A percentile compares a stretch with the other conserved stretches of the same genome.
Evolutionary conservation across 2,329 filamentous ascomycete genomes (phyloP).

Genomic region (Colletotrichum eleusines): DNA sequence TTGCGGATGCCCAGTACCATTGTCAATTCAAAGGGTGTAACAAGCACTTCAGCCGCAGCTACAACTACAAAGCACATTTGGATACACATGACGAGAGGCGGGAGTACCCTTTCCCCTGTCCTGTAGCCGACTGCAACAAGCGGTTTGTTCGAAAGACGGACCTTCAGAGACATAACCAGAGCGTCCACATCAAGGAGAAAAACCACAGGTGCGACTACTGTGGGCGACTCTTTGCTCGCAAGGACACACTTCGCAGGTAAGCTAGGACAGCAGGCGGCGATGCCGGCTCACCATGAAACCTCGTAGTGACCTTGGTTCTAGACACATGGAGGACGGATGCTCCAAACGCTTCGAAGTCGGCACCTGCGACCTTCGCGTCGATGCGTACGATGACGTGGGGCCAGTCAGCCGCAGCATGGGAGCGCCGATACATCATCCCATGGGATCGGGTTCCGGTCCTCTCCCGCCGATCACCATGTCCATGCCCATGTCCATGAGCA

Average conservation of each 20-base stretch:
- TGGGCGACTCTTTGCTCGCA: slow-evolving; percentile 78
- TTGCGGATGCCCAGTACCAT: slow-evolving; percentile 77
- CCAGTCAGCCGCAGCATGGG: slow-evolving; percentile 38
- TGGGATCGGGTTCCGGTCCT: slow-evolving; percentile 18
- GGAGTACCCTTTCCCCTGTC: slow-evolving; percentile 78
- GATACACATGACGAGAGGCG: slow-evolving; percentile 83
- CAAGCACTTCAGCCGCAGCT: slow-evolving; percentile 83
- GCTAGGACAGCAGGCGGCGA: slow-evolving; percentile 42
- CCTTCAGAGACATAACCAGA: slow-evolving; percentile 71
- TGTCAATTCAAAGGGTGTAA: slow-evolving; percentile 79
- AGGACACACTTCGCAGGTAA: slow-evolving; percentile 85
- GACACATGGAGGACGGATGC: slow-evolving; percentile 83
- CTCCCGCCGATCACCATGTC: slow-evolving; percentile 33
- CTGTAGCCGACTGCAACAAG: slow-evolving; percentile 73
- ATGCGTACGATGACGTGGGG: slow-evolving; percentile 46
- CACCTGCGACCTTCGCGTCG: slow-evolving; percentile 60
- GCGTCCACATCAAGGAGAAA: slow-evolving; percentile 79
- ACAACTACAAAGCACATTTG: slow-evolving; percentile 89
- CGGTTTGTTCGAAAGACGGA: slow-evolving; percentile 88
- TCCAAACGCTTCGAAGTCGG: slow-evolving; percentile 73
- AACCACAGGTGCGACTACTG: slow-evolving; percentile 80
- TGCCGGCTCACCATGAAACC: not conserved
- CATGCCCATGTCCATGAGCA: slow-evolving; percentile 23
- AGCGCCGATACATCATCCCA: slow-evolving; percentile 26
- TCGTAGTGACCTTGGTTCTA: slow-evolving; percentile 50